Evolutionary conservation across 2,329 filamentous ascomycete species (phyloP).

Genomic region (Talaromyces sp.): DNA sequence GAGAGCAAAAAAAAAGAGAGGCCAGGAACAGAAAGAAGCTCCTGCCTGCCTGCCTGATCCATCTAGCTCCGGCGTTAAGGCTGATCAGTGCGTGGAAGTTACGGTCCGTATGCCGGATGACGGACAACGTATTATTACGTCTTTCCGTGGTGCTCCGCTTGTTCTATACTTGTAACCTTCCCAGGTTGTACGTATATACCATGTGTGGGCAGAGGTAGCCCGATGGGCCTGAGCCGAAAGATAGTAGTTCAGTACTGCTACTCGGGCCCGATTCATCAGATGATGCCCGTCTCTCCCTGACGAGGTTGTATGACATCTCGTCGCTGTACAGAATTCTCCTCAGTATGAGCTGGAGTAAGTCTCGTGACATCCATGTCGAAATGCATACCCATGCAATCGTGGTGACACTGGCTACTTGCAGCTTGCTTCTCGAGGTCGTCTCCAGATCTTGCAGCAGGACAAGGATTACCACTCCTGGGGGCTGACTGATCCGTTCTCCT

Average conservation of each 20-base stretch:
- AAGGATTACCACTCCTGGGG: background rate
- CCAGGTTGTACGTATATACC: background rate
- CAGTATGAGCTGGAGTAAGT: background rate
- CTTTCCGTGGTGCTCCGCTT: background rate
- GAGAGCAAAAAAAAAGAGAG: background rate
- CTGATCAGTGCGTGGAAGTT: constrained; percentile 13
- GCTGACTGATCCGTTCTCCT: constrained; percentile 1
- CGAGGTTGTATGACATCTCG: background rate
- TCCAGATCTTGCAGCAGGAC: constrained; percentile 5
- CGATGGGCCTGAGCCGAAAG: no score
- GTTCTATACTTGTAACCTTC: no score
- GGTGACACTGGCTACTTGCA: background rate
- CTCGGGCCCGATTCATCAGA: no score
- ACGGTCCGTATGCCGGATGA: background rate
- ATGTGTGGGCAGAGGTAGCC: no score
- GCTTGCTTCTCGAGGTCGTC: background rate
- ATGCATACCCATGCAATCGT: background rate
- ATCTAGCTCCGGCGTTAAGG: constrained; percentile 3
- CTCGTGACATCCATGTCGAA: background rate
- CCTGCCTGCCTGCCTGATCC: background rate
- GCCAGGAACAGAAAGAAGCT: constrained; percentile 17
- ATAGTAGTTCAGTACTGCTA: no score
- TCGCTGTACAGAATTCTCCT: background rate
- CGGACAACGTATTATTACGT: background rate
- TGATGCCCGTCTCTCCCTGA: background rate